These are phyloP conservation scores for Pseudotsuga menziesii DNA, from an alignment of 75 land plant genomes.

Conservation along the genomic window DNA sequence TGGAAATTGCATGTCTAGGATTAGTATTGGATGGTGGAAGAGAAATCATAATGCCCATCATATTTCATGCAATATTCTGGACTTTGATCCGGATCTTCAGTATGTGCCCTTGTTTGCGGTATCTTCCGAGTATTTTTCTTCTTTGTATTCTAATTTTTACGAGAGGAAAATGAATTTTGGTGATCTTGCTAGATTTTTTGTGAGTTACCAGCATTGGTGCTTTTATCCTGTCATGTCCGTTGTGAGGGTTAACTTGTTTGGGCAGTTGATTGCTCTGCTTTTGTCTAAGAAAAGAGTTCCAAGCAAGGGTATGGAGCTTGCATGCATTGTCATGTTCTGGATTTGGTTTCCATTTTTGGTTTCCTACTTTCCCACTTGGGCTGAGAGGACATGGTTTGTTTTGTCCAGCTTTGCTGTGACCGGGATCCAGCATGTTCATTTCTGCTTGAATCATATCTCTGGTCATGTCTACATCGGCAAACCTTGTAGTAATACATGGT, in stretches of 20 bases:
- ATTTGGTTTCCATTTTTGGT: conserved; percentile 63
- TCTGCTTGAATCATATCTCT: conserved; percentile 69
- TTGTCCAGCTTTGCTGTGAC: conserved; percentile 49
- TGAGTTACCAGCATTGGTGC: conserved; percentile 79
- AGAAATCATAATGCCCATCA: conserved; percentile 88
- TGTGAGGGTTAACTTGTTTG: conserved; percentile 57
- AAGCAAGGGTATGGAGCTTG: conserved; percentile 43
- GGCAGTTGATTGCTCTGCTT: conserved; percentile 50
- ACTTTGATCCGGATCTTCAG: conserved; percentile 81
- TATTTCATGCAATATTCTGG: conserved; percentile 65
- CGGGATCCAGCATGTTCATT: conserved; percentile 71
- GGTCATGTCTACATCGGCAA: conserved; percentile 50
- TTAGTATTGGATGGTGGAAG: conserved; percentile 85
- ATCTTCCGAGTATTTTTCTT: conserved; percentile 49
- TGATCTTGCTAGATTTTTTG: conserved; percentile 35
- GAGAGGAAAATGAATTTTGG: conserved; percentile 60
- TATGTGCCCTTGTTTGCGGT: conserved; percentile 81
- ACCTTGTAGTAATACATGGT: conserved; percentile 56
- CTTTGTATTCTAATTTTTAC: conserved; percentile 56
- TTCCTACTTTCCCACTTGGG: conserved; percentile 43
- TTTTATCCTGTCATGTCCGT: conserved; percentile 78
- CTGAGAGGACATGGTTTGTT: conserved; percentile 45
- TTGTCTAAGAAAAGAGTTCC: conserved; percentile 40
- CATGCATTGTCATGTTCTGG: conserved; percentile 55
- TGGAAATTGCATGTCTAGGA: conserved; percentile 73